phyloP scores from a whole-genome alignment of 768 basidiomycete genomes.

The Mrakia blollopis region DNA sequence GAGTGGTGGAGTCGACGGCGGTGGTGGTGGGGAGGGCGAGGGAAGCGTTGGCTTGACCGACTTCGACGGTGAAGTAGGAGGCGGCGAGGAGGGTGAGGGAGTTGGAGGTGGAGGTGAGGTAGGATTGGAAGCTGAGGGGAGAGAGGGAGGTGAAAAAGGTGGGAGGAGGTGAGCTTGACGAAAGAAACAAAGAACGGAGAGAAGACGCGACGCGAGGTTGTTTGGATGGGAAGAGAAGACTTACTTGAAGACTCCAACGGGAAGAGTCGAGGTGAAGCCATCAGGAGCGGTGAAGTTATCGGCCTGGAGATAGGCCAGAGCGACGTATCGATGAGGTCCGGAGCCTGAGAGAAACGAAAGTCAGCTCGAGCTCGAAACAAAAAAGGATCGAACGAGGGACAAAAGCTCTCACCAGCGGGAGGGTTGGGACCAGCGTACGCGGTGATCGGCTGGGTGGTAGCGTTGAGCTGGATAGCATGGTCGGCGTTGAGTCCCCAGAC shows the following conservation, averaged over 20 bases:
- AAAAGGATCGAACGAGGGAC: not conserved
- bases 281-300: not conserved
- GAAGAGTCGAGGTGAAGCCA: conserved; percentile 5
- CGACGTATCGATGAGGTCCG: conserved; percentile 9
- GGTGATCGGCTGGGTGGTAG: not conserved
- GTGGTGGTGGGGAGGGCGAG: not conserved
- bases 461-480: conserved; percentile 1
- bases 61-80: conserved; percentile 9
- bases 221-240: not conserved
- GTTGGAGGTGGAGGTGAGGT: not conserved
- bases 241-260: conserved; percentile 13
- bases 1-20: not conserved
- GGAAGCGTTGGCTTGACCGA: not conserved
- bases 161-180: not conserved
- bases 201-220: too few species aligned
- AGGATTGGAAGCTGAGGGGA: conserved; percentile 3
- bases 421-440: not conserved
- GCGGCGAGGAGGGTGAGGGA: conserved; percentile 2
- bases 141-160: not conserved
- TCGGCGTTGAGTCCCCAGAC: not conserved
- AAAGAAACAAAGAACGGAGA: too few species aligned
- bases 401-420: not conserved
- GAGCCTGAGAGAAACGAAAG: not conserved
- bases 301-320: conserved; percentile 9
- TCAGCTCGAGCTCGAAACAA: too few species aligned